Evolutionary conservation across 2,329 filamentous ascomycete genomes (phyloP).

Genomic region (Aspergillus eucalypticola): DNA sequence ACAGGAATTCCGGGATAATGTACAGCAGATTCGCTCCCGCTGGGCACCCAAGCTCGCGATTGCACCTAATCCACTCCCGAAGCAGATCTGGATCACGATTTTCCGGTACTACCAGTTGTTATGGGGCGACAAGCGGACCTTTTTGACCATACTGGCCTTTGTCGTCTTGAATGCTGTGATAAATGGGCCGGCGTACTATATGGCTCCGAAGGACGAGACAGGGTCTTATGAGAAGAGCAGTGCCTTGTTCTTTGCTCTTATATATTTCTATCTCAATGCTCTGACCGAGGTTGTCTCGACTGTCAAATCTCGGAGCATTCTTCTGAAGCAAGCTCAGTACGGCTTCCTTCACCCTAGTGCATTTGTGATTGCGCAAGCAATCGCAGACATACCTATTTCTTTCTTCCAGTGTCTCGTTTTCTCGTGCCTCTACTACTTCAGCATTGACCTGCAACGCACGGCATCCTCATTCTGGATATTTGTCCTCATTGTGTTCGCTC

Average conservation of each 20-base stretch:
- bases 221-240: neutral
- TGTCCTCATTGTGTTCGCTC: constrained; percentile 66
- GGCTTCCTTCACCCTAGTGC: neutral
- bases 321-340: neutral
- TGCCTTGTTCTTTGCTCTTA: neutral
- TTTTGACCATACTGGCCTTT: no score
- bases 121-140: no score
- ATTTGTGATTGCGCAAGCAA: neutral
- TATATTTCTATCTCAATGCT: neutral
- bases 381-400: constrained; percentile 68
- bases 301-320: neutral
- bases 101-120: no score
- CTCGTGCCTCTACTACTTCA: constrained; percentile 76
- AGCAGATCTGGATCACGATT: no score
- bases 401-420: constrained; percentile 71
- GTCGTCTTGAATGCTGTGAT: neutral
- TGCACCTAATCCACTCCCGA: no score
- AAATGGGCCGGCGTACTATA: neutral
- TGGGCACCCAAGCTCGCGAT: no score
- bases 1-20: no score
- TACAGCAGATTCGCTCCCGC: no score
- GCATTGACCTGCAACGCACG: constrained; percentile 66
- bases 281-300: neutral
- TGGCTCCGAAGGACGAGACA: neutral
- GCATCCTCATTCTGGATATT: constrained; percentile 78